Conservation (phyloP, 371 early-diverging fungal species). For the Lichtheimia corymbifera region DNA sequence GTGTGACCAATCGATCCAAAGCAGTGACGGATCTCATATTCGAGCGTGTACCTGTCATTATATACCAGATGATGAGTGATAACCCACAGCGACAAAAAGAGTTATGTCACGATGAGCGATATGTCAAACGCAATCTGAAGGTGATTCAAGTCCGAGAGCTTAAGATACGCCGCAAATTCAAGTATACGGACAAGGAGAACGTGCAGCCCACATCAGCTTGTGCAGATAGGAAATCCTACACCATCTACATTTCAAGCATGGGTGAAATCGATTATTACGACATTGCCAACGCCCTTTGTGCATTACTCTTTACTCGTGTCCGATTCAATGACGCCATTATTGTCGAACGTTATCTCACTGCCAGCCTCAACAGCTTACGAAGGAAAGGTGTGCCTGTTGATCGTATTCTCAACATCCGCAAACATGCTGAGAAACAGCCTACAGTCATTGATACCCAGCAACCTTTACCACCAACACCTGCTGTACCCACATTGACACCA, state of each 20-base stretch:
- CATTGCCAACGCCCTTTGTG: conserved; percentile 66
- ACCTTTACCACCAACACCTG: conserved; percentile 8
- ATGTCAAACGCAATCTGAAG: conserved; percentile 54
- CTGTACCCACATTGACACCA: conserved; percentile 19
- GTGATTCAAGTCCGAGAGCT: conserved; percentile 59
- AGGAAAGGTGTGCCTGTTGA: conserved; percentile 89
- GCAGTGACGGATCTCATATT: conserved; percentile 69
- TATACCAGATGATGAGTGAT: conserved; percentile 67
- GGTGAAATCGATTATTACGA: conserved; percentile 81
- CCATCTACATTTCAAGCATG: conserved; percentile 61
- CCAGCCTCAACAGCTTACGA: conserved; percentile 59
- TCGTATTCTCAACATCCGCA: conserved; percentile 73
- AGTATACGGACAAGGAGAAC: conserved; percentile 51
- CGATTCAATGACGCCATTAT: conserved; percentile 71
- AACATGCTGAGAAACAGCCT: conserved; percentile 20
- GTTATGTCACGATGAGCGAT: conserved; percentile 49
- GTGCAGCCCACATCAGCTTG: conserved; percentile 72
- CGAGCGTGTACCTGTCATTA: conserved; percentile 71
- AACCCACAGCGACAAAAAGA: conserved; percentile 60
- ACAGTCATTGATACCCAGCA: conserved; percentile 5
- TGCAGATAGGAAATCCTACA: conserved; percentile 53
- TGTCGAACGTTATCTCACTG: conserved; percentile 64
- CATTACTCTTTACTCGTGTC: conserved; percentile 60
- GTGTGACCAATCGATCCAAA: conserved; percentile 51
- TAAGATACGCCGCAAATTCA: conserved; percentile 66